phyloP scores from a whole-genome alignment of 2,329 filamentous ascomycete genomes.

The Beauveria asiatica region DNA sequence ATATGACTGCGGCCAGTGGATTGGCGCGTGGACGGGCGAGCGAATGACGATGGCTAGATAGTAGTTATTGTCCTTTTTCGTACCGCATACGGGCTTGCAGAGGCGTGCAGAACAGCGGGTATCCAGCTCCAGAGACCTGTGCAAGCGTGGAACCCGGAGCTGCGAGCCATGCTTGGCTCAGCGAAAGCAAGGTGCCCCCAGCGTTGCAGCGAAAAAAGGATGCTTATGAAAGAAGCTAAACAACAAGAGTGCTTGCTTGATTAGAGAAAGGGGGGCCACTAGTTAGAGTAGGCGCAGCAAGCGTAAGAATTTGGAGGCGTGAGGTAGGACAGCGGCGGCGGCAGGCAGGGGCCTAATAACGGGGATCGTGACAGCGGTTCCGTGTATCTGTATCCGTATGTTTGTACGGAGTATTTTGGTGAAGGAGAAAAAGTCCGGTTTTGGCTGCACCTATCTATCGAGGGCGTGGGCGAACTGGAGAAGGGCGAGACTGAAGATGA shows the following conservation, averaged over 20 bases:
- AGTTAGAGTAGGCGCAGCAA: background rate
- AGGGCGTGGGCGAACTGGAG: background rate
- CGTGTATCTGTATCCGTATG: background rate
- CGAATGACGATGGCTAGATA: background rate
- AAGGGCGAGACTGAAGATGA: background rate
- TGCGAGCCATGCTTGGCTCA: background rate
- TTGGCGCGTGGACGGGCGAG: background rate
- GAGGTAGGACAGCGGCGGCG: background rate
- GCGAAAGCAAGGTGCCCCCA: background rate
- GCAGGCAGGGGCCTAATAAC: background rate
- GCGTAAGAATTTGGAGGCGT: background rate
- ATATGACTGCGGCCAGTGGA: background rate
- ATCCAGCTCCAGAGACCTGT: slow-evolving; percentile 3
- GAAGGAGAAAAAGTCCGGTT: background rate
- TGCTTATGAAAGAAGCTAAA: slow-evolving; percentile 11
- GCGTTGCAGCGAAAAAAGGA: slow-evolving; percentile 9
- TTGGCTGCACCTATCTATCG: background rate
- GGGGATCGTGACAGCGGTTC: background rate
- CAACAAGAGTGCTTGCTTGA: background rate
- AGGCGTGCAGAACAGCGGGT: slow-evolving; percentile 1
- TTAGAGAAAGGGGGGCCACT: background rate
- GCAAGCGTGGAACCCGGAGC: background rate
- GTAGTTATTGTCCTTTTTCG: background rate
- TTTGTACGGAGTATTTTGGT: too few species aligned
- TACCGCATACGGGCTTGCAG: background rate